Percentiles rank a stretch among this genome's conserved stretches.
phyloP scores from a whole-genome alignment of 2,329 filamentous ascomycete genomes.

The Aspergillus oerlinghausenensis region DNA sequence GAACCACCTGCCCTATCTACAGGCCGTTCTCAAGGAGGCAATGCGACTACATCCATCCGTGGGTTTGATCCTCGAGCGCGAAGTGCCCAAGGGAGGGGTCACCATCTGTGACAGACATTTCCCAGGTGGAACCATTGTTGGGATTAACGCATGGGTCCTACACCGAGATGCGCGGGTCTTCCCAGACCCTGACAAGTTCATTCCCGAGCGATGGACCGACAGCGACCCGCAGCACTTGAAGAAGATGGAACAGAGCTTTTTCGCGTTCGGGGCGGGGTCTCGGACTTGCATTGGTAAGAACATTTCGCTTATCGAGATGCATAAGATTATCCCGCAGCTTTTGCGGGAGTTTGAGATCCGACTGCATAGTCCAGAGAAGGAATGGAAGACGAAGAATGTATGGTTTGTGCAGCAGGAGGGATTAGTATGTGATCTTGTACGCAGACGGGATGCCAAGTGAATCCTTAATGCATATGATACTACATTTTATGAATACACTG shows the following conservation, averaged over 20 bases:
- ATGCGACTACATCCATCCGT: slow-evolving; percentile 35
- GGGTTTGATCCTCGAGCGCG: slow-evolving; percentile 31
- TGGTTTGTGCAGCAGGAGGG: slow-evolving; percentile 20
- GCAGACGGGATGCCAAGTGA: background rate
- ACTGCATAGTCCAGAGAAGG: slow-evolving; percentile 2
- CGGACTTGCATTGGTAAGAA: slow-evolving; percentile 31
- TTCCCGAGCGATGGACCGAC: slow-evolving; percentile 45
- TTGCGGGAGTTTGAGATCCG: slow-evolving; percentile 18
- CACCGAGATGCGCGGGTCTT: slow-evolving; percentile 40
- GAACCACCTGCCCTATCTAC: slow-evolving; percentile 30
- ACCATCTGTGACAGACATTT: slow-evolving; percentile 28
- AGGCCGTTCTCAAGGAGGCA: slow-evolving; percentile 34
- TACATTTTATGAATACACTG: no score
- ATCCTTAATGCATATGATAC: no score
- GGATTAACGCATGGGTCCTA: slow-evolving; percentile 43
- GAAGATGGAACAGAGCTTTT: slow-evolving; percentile 27
- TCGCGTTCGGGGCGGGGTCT: slow-evolving; percentile 28
- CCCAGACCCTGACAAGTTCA: slow-evolving; percentile 37
- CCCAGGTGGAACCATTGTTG: slow-evolving; percentile 38
- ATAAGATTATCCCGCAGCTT: slow-evolving; percentile 29
- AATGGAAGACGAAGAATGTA: slow-evolving; percentile 12
- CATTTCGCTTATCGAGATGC: slow-evolving; percentile 30
- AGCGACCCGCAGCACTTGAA: slow-evolving; percentile 20
- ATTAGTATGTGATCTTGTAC: background rate
- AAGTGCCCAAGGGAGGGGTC: slow-evolving; percentile 27